Base-by-base conservation (phyloP, 1,284 basidiomycete genomes). In the Mycosarcoma maydis region DNA sequence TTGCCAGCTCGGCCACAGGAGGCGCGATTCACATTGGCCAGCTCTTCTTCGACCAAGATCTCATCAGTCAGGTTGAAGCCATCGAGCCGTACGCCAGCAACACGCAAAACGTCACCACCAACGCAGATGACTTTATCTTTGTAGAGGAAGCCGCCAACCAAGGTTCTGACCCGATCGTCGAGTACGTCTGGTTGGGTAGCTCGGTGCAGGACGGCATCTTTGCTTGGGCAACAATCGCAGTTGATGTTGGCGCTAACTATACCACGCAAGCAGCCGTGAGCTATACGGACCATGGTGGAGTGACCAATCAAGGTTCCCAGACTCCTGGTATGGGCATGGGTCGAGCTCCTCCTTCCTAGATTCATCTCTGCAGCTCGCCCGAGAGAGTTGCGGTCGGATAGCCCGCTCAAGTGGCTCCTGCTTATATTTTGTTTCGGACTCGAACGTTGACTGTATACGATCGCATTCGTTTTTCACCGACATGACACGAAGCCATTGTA, bases 21-120 rank as follows among this genome's bases (percentile, higher is more conserved):
- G 36, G 24, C 16, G 47, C 47, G 10, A 22, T 49, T 6, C 47
- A 49, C 37, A 49, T 40, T 19, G 47, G 47, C 8, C 47, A 49
- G 37, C 38, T 49, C 24, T 49, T 49, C 27, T 49, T 49, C 37
- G 47, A 49, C 36, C 34, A 49, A 17, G 29, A 38, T 26, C 34
- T 40, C 8, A 30, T 49, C 23, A 29, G 3, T 19, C 20, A 49
- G n/a, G 29, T 40, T 11, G 47, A 38, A 26, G 26, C 47, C 9
- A 39, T 30, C 4, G 7, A 19, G 11, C 47, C 47, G 7, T 49
- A 49, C 37, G 20, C n/a, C 3, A 40, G 9, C 17, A 49, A 49
- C 47, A 29, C 47, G 8, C 44, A 46, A 22, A 17, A 36, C 11
- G 8, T 46, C n/a, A 46, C 44, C 20, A 26, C 20, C 13, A 46